These are phyloP conservation scores for Venturia carpophila DNA, from an alignment of 2,329 filamentous ascomycete species.

Conservation along the genomic window DNA sequence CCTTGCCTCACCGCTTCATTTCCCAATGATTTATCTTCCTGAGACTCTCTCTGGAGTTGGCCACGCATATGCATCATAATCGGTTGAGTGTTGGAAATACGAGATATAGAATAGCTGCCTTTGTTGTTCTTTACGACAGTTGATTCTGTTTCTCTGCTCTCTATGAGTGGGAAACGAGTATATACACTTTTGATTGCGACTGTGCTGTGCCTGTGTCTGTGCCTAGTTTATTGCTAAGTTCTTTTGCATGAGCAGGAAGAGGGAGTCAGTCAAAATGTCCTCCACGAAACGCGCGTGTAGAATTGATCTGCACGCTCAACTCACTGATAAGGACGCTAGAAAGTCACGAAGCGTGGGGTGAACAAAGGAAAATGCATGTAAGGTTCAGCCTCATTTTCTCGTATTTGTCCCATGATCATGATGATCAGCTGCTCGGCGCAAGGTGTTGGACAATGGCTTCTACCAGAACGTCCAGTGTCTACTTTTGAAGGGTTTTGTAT, in stretches of 20 bases:
- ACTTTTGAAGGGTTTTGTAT: too few species aligned
- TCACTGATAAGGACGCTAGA: background rate
- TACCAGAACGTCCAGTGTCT: too few species aligned
- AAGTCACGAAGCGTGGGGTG: background rate
- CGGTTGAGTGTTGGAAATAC: background rate
- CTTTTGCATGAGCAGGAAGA: too few species aligned
- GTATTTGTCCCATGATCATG: background rate
- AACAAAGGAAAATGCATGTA: background rate
- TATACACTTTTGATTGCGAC: background rate
- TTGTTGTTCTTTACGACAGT: background rate
- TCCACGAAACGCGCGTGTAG: too few species aligned
- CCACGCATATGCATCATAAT: slow-evolving; percentile 5
- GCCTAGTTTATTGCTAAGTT: background rate
- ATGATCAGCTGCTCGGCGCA: background rate
- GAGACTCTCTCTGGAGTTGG: background rate
- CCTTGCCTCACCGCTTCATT: background rate
- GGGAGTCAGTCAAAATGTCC: too few species aligned
- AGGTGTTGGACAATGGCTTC: background rate
- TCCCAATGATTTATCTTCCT: background rate
- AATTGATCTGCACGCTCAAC: too few species aligned
- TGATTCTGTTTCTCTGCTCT: background rate
- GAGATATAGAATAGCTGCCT: background rate
- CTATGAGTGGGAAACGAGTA: background rate
- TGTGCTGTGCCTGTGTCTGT: background rate
- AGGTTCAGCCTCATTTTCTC: background rate